Evolutionary conservation across 176 grass and related monocot genomes (phyloP).

Genomic region (Olyra latifolia): DNA sequence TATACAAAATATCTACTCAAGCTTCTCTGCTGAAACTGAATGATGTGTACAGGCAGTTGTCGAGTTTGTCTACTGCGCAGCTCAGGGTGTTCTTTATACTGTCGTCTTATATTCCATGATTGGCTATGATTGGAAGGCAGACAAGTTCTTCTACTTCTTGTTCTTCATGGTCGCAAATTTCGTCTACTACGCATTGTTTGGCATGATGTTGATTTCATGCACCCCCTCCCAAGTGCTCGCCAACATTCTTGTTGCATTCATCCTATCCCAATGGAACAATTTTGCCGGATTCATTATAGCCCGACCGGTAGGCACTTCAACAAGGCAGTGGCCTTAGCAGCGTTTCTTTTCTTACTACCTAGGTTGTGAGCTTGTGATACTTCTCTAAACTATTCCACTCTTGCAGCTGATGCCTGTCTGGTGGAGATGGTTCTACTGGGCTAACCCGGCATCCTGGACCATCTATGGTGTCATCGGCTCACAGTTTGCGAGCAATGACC

Average conservation of each 20-base stretch:
- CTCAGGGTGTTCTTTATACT: constrained; percentile 48
- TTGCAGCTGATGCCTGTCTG: constrained; percentile 57
- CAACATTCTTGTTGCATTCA: constrained; percentile 38
- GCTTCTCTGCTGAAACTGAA: constrained; percentile 3
- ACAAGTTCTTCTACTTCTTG: constrained; percentile 58
- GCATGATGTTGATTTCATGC: constrained; percentile 60
- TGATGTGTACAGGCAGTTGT: constrained; percentile 41
- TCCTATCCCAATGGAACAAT: constrained; percentile 52
- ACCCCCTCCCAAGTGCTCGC: constrained; percentile 55
- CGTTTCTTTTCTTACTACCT: not conserved
- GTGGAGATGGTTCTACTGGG: constrained; percentile 91
- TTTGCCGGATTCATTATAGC: constrained; percentile 59
- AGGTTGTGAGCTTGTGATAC: not conserved
- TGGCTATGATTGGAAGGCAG: constrained; percentile 41
- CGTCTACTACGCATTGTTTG: constrained; percentile 49
- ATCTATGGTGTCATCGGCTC: constrained; percentile 56
- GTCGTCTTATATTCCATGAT: constrained; percentile 59
- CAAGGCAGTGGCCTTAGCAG: not conserved
- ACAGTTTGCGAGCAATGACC: constrained; percentile 35
- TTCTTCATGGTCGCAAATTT: constrained; percentile 50
- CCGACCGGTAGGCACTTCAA: constrained; percentile 44
- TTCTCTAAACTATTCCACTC: not conserved
- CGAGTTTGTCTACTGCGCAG: constrained; percentile 53
- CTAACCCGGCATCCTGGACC: constrained; percentile 58
- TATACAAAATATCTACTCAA: not conserved